Conservation (phyloP, 805 yeast species). For the Hanseniaspora thailandica region DNA sequence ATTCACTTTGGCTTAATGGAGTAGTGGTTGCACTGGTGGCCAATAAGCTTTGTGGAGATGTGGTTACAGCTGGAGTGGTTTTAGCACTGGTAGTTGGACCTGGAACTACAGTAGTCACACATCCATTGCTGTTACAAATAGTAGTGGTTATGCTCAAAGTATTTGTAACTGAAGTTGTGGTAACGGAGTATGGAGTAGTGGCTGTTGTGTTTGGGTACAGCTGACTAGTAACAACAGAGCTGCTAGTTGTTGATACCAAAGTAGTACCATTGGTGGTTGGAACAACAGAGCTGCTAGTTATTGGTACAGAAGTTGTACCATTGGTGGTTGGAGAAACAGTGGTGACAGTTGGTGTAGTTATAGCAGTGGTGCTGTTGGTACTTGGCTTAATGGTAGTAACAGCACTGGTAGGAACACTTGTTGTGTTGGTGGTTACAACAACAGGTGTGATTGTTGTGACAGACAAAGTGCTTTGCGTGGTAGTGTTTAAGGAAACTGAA, state of each 20-base stretch:
- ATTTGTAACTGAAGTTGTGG: not conserved
- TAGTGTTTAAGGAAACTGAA: not conserved
- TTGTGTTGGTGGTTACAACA: too few relatives aligned
- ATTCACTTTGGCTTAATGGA: not conserved
- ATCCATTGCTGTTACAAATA: not conserved
- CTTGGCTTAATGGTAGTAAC: too few relatives aligned
- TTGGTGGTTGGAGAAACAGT: not conserved
- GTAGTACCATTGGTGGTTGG: not conserved
- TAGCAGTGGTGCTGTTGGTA: not conserved
- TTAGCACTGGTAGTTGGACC: not conserved
- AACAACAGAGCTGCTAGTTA: not conserved
- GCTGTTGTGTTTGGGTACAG: not conserved
- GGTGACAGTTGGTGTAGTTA: not conserved
- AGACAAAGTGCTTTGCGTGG: not conserved
- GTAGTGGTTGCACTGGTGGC: not conserved
- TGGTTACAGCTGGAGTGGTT: not conserved
- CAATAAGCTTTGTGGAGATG: not conserved
- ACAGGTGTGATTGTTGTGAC: not conserved
- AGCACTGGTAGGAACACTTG: too few relatives aligned
- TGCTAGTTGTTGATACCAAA: not conserved
- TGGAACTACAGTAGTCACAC: not conserved
- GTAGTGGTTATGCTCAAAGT: not conserved
- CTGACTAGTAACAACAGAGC: not conserved
- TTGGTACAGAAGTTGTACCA: not conserved
- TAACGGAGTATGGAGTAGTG: not conserved